A percentile compares a stretch with the other conserved stretches of the same genome.
These are phyloP conservation scores for Neurospora sublineolata DNA, from an alignment of 495 filamentous ascomycete genomes.

Conservation along the genomic window DNA sequence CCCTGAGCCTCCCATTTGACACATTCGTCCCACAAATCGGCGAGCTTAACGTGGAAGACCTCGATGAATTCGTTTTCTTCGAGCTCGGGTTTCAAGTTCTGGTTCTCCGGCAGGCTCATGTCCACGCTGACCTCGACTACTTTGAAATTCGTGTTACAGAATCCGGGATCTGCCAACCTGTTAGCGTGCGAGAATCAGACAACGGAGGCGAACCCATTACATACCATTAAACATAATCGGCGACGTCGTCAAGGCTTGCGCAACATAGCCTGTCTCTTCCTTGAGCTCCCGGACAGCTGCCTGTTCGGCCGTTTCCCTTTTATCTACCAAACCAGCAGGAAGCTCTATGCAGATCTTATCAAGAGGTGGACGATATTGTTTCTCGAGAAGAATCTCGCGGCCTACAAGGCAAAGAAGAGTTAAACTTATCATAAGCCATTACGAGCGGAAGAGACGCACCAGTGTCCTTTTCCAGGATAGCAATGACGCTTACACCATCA, in stretches of 20 bases:
- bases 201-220: slow-evolving; percentile 1
- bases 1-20: slow-evolving; percentile 60
- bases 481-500: slow-evolving; percentile 84
- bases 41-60: slow-evolving; percentile 61
- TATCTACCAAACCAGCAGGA: slow-evolving; percentile 78
- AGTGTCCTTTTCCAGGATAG: slow-evolving; percentile 63
- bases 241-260: slow-evolving; percentile 52
- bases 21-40: slow-evolving; percentile 53
- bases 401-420: slow-evolving; percentile 19
- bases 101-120: slow-evolving; percentile 56
- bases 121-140: slow-evolving; percentile 78
- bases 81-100: slow-evolving; percentile 55
- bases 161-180: slow-evolving; percentile 44
- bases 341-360: slow-evolving; percentile 66
- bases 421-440: background rate
- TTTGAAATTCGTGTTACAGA: slow-evolving; percentile 79
- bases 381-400: slow-evolving; percentile 70
- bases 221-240: slow-evolving; percentile 78
- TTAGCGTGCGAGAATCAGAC: background rate
- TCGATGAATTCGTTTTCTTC: slow-evolving; percentile 91
- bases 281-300: slow-evolving; percentile 80
- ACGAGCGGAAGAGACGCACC: slow-evolving; percentile 11
- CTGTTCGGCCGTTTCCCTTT: slow-evolving; percentile 63
- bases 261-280: slow-evolving; percentile 90
- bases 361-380: slow-evolving; percentile 79